Evolutionary conservation across 2,329 filamentous ascomycete genomes (phyloP), one percentile per base, ranked within the genome.

Genomic region (Rachicladosporium sp.): DNA sequence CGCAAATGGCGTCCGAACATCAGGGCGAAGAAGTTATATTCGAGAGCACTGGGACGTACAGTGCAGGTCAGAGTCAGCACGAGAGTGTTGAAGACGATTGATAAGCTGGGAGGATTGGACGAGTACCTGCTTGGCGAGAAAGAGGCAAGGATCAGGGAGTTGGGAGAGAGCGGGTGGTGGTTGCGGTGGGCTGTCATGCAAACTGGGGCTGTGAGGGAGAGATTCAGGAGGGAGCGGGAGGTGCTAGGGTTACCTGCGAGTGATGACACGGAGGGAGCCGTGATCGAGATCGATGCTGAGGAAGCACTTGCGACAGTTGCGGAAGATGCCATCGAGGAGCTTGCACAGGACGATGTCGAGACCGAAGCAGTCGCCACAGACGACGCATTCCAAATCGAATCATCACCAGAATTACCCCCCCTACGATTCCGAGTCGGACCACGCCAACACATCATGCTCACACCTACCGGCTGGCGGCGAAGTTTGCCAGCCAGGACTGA

Each of bases 101-200:
- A 85, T 57, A 89, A 87, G 58, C 78, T 81, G 45, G 89, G 89
- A 43, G 87, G 91, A 6, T 70, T 98, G 47, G 91, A 98, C 61
- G 78, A 87, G 55, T 98, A 98, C 65, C 69, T 98, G 34, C 69
- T 94, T 32, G 87, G 86, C 50, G 74, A 78, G 58, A 91, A 86
- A 64, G 68, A 80, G 10, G 73, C 70, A 31, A 74, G 91, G 47
- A 72, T 96, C 56, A 83, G 80, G 66, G 85, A 94, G 62, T 69
- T 98, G 42, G 91, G 91, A 4, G 78, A 88, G 38, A 81, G 81
- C 48, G 91, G 91, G 5, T 98, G 91, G 91, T 76, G 80, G 51
- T 66, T 98, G 54, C 71, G 91, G 48, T 95, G 87, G 83, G 74
- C 83, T 46, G 69, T 98, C 45, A 86, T 95, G 80, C 84, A 89